These are phyloP conservation scores for Petunia axillaris DNA, from an alignment of 257 asterid species.

Conservation along the genomic window DNA sequence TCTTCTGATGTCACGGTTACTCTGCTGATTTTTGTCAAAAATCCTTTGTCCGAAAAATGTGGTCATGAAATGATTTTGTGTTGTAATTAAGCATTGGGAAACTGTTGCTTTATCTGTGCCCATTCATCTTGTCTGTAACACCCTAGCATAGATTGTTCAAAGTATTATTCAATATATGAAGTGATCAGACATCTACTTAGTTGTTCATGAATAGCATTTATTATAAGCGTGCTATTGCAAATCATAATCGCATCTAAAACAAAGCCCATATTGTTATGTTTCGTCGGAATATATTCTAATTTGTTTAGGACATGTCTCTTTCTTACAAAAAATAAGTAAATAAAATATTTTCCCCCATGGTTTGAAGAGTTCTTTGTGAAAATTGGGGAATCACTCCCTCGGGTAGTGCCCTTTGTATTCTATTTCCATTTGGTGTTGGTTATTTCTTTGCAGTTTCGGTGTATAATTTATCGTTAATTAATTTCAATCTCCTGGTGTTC, in stretches of 20 bases:
- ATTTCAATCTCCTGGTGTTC: background rate
- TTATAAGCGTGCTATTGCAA: background rate
- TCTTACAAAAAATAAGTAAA: background rate
- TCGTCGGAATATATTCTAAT: background rate
- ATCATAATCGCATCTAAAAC: background rate
- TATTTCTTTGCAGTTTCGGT: background rate
- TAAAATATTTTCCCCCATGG: background rate
- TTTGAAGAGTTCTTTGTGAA: background rate
- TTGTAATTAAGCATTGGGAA: background rate
- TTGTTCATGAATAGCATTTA: background rate
- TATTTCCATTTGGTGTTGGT: background rate
- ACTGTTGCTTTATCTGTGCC: background rate
- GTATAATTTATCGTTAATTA: background rate
- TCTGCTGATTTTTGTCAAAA: background rate
- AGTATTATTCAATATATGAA: background rate
- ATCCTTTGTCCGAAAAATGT: background rate
- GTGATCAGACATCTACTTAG: background rate
- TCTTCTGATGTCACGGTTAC: constrained; percentile 5
- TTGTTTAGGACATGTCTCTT: background rate
- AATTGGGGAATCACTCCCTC: background rate
- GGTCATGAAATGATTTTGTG: background rate
- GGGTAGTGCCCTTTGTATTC: background rate
- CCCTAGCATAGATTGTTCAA: background rate
- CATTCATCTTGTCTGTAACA: background rate
- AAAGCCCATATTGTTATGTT: background rate